Evolutionary conservation across 371 early-diverging fungal species (phyloP), one percentile per base, ranked within the genome.

Genomic region (Nematocida parisii): DNA sequence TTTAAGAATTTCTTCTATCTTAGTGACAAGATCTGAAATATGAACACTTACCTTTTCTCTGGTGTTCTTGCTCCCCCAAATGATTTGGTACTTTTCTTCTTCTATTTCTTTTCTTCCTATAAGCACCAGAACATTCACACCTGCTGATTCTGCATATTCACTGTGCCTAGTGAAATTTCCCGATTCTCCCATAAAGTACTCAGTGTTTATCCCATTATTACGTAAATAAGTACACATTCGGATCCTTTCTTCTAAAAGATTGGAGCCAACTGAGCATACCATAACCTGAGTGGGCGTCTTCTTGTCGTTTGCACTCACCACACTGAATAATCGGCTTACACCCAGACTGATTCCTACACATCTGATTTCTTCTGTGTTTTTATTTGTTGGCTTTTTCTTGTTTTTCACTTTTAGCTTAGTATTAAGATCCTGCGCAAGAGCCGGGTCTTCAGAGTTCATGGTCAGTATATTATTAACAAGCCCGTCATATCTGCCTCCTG

Each of bases 401-500:
- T 67, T 75, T 44, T 54, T 64, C 33, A n/a, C 27, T 44, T 39
- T 56, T 62, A 62, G 27, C 24, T n/a, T 9, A 15, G 44, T 27
- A 54, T 54, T 54, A 7, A n/a, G 6, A 42, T 20, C 56, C 40
- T 61, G n/a, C 27, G 11, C 15, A 33, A 15, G 15, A 11, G 5
- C 27, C 13, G 5, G 7, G 18, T 5, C 39, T 18, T 72, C 62
- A 27, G 60, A 90, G 55, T 88, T 87, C 24, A 81, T 83, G 40
- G 83, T 84, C 11, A 84, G 67, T 84, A 98, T 93, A 92, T 93
- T 93, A 57, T 93, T 94, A 3, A 97, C 97, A 82, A 98, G 90
- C 70, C 94, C 91, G 84, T 98, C 99, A 87, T 98, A 98, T 62
- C 99, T 93, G 20, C 99, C 99, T 82, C 99, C 99, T 3, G 95